Percentiles rank a stretch among this genome's conserved stretches.
Conservation (phyloP, 345 rosid genomes). For the Citrus glauca region DNA sequence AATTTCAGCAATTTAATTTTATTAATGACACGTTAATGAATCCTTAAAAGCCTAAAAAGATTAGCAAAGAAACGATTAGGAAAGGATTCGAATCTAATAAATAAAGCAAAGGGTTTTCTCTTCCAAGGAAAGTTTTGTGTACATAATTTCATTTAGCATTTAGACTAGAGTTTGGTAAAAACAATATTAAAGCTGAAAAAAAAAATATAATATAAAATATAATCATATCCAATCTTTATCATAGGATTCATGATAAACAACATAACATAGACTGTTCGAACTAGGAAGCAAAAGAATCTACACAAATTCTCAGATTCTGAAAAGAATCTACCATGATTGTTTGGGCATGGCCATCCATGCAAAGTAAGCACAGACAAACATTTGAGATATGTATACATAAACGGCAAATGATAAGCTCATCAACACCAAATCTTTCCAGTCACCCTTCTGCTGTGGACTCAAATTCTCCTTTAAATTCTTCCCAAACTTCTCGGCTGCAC, state of each 20-base stretch:
- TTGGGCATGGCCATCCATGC: constrained; percentile 62
- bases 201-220: neutral
- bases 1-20: too few relatives aligned
- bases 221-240: neutral
- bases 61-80: too few relatives aligned
- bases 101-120: neutral
- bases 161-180: neutral
- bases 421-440: constrained; percentile 67
- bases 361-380: constrained; percentile 72
- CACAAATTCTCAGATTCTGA: neutral
- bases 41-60: too few relatives aligned
- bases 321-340: constrained; percentile 49
- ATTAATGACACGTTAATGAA: too few relatives aligned
- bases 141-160: neutral
- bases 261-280: neutral
- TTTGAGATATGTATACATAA: constrained; percentile 76
- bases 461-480: constrained; percentile 34
- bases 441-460: constrained; percentile 69
- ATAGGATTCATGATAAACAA: neutral
- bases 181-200: neutral
- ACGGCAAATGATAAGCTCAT: constrained; percentile 87
- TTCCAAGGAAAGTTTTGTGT: neutral
- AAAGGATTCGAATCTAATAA: too few relatives aligned
- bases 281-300: neutral
- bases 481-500: constrained; percentile 28